Evolutionary conservation across 2,329 filamentous ascomycete species (phyloP), one percentile per base, ranked within the genome.

Genomic region (Botrytis pseudocinerea): DNA sequence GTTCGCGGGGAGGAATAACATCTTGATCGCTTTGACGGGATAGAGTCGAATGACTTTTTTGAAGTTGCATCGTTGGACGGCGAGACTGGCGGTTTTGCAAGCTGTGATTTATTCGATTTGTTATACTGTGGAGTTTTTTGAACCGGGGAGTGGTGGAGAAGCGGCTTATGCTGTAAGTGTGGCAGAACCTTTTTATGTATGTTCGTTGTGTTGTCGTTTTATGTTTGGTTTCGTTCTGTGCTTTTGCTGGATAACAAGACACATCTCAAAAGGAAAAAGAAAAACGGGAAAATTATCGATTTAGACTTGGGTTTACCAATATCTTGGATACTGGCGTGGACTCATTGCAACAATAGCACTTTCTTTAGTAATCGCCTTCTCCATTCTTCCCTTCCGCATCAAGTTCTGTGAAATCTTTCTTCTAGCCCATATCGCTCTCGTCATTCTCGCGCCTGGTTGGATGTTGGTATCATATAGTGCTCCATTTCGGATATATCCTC

Each of bases 11-110:
- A 40, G 75, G 7, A 76, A 76, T 48, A 76, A 76, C 32, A 35
- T 75, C 59, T 44, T 76, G 12, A 72, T 76, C 32, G 35, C 38
- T n/a, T 32, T 74, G 4, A 75, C 73, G 1, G 72, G 71, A 40
- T 87, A 85, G 85, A 83, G 81, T 0, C 83, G 85, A 74, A 82
- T 82, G 0, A 87, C 86, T 0, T 87, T 82, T 69, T 87, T 4
- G 77, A 87, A 0, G 79, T 87, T 0, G 86, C 87, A 35, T 75
- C 81, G 85, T 18, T 87, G 84, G 84, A 78, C 85, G 2, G 85
- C 85, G 0, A 78, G 82, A 40, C 79, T 87, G 14, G 83, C 81
- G 42, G 81, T 82, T 2, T 62, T 87, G 0, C 82, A 88, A 62
- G 84, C 83, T 0, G 77, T 83, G 14, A 61, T 88, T 0, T 86